These are phyloP conservation scores for Sporobolomyces pararoseus DNA, from an alignment of 768 basidiomycete species.

Conservation along the genomic window DNA sequence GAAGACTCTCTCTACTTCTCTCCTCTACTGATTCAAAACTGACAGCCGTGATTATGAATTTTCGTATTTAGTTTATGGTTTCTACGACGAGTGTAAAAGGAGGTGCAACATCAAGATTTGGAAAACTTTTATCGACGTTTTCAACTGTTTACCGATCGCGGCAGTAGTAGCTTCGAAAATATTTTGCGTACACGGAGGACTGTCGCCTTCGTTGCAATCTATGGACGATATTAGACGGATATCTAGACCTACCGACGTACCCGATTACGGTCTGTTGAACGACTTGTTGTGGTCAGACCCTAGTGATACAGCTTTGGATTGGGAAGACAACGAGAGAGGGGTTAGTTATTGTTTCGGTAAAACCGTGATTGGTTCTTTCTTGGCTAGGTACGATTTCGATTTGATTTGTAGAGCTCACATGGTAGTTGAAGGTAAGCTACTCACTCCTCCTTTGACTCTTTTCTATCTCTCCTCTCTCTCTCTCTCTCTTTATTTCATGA, in stretches of 20 bases:
- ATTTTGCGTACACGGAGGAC: conserved; percentile 90
- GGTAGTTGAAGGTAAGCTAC: conserved; percentile 79
- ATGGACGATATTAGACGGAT: conserved; percentile 99
- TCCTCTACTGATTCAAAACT: neutral
- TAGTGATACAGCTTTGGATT: conserved; percentile 92
- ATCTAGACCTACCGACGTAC: conserved; percentile 95
- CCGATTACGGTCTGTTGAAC: conserved; percentile 94
- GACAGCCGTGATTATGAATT: too few relatives aligned
- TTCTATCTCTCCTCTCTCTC: neutral
- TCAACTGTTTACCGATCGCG: conserved; percentile 97
- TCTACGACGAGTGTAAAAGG: conserved; percentile 99
- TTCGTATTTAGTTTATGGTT: conserved; percentile 75
- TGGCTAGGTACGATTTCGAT: conserved; percentile 86
- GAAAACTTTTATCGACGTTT: conserved; percentile 99
- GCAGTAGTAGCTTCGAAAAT: conserved; percentile 99
- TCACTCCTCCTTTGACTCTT: neutral
- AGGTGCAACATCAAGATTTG: conserved; percentile 99
- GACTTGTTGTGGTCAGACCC: conserved; percentile 98
- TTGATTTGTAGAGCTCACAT: conserved; percentile 99
- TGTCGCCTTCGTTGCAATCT: conserved; percentile 83
- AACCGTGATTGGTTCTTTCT: conserved; percentile 90
- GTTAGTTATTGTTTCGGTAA: conserved; percentile 99
- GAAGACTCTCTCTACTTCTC: neutral
- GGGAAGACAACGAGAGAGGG: conserved; percentile 99
- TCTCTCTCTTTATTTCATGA: neutral